Conservation (phyloP, 371 early-diverging fungal genomes). For the Mycotypha africana region DNA sequence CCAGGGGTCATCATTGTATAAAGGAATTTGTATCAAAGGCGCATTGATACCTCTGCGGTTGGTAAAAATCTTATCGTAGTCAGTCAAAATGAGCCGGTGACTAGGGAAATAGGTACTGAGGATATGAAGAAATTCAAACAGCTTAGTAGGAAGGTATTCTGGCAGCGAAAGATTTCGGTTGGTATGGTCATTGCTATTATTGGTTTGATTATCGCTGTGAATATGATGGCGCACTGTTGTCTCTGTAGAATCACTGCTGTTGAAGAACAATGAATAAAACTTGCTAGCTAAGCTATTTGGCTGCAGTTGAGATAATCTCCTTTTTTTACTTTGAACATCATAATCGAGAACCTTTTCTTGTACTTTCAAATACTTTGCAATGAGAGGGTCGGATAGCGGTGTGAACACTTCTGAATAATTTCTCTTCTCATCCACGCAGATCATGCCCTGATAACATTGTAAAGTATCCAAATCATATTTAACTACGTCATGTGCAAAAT, state of each 20-base stretch:
- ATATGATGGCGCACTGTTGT: too few relatives aligned
- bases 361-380: slow-evolving; percentile 69
- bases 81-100: slow-evolving; percentile 85
- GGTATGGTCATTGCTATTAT: slow-evolving; percentile 44
- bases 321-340: too few relatives aligned
- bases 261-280: slow-evolving; percentile 19
- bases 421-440: slow-evolving; percentile 74
- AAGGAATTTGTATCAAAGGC: slow-evolving; percentile 92
- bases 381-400: slow-evolving; percentile 70
- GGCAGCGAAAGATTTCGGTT: slow-evolving; percentile 77
- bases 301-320: too few relatives aligned
- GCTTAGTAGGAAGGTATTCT: slow-evolving; percentile 91
- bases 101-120: slow-evolving; percentile 78
- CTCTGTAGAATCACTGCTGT: background rate
- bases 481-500: slow-evolving; percentile 92
- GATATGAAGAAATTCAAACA: slow-evolving; percentile 69
- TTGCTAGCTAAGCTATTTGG: too few relatives aligned
- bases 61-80: slow-evolving; percentile 82
- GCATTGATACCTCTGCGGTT: slow-evolving; percentile 77
- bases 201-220: slow-evolving; percentile 32
- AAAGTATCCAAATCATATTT: slow-evolving; percentile 73
- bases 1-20: slow-evolving; percentile 67
- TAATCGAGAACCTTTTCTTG: too few relatives aligned
- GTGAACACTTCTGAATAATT: slow-evolving; percentile 85
- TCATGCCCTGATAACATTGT: slow-evolving; percentile 77